A percentile compares a stretch with the other conserved stretches of the same genome.
Conservation (phyloP, 2,329 filamentous ascomycete species). For the Monosporascus sp. region DNA sequence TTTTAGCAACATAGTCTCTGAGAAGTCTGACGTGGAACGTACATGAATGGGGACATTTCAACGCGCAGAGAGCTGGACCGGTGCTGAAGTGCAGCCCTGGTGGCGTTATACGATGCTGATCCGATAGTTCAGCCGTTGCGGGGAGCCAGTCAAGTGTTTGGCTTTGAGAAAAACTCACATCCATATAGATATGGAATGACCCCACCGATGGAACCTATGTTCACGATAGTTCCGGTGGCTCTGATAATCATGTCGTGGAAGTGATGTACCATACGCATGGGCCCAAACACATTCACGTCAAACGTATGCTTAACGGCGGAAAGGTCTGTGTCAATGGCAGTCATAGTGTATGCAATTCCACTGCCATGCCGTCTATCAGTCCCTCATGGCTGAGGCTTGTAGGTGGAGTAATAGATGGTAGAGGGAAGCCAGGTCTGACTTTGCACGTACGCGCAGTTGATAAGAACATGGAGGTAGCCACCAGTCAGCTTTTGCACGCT, state of each 20-base stretch:
- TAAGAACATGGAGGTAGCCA: conserved; percentile 1
- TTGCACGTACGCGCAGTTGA: conserved; percentile 2
- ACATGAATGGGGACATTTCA: conserved; percentile 18
- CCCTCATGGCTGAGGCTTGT: too few relatives aligned
- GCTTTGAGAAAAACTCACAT: too few relatives aligned
- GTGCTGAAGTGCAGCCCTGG: conserved; percentile 20
- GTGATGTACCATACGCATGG: conserved; percentile 14
- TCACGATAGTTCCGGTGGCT: conserved; percentile 11
- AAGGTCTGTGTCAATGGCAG: conserved; percentile 11
- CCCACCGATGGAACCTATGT: conserved; percentile 14
- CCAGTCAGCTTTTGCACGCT: neutral
- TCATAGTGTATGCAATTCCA: conserved; percentile 10
- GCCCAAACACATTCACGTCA: conserved; percentile 15
- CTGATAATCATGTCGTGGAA: conserved; percentile 12
- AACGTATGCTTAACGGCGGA: conserved; percentile 8
- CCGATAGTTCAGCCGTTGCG: neutral
- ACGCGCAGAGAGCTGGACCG: conserved; percentile 17
- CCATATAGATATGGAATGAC: conserved; percentile 11
- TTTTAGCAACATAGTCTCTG: too few relatives aligned
- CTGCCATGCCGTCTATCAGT: too few relatives aligned
- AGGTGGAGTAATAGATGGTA: neutral
- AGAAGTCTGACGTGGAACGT: neutral
- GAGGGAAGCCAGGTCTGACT: neutral
- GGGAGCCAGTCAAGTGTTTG: too few relatives aligned
- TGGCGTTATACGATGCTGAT: conserved; percentile 21